Base-by-base conservation (phyloP, 225 moss, liverwort and hornwort species). In the Climacium dendroides region DNA sequence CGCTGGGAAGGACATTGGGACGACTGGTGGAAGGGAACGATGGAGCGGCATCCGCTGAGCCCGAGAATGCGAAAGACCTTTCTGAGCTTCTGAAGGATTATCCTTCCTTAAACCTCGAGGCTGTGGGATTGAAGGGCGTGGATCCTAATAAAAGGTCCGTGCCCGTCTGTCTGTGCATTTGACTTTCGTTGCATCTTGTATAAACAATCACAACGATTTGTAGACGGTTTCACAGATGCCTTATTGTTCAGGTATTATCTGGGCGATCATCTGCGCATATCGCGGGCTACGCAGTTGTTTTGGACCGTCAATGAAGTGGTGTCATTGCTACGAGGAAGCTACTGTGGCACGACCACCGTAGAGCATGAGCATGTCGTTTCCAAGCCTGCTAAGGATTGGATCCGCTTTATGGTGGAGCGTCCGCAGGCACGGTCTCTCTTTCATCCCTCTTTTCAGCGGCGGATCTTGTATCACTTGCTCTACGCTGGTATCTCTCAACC, bases 231-330 rank as follows among this genome's bases (percentile, higher is more conserved):
- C 25, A 82, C 63, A 48, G 76, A 75, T 76, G 37, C n/a, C 70
- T 60, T 45, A 41, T 35, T 16, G 39, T 84, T 60, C 69, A 94
- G 94, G 91, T 94, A 86, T 69, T 94, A 92, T 78, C 58, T 94
- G 74, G 94, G 94, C 15, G 91, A 94, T 86, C 92, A 94, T 76
- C 60, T 92, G 86, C 92, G 92, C 57, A 91, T 94, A 75, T 90
- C 94, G 13, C 90, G 86, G 61, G 92, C 91, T 15, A 92, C 94
- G 52, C 94, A 92, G 89, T 67, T 94, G 55, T 94, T 91, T 89
- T 94, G 94, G 94, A 94, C 94, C 17, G 94, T 94, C 73, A 92
- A 94, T 84, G 94, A 94, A 87, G 94, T 94, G 83, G 92, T 94
- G 87, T 91, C 94, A 57, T 71, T 92, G 63, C 57, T 94, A 65